These are phyloP conservation scores for Lichtheimia hyalospora DNA, from an alignment of 371 early-diverging fungal species.

Conservation along the genomic window DNA sequence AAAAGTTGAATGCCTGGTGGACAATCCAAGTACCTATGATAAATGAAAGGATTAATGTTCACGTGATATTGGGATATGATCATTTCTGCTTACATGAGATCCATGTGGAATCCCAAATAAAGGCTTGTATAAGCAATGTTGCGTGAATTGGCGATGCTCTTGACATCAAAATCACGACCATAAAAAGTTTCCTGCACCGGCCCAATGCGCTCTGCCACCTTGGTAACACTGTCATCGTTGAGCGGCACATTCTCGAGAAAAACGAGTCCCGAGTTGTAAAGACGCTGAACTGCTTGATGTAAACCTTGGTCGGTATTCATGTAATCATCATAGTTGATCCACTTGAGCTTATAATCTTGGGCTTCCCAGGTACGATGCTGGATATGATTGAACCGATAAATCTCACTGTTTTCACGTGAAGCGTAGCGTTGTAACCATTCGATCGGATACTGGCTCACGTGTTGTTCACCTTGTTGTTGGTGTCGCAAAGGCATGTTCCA, in stretches of 20 bases:
- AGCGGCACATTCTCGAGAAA: constrained; percentile 75
- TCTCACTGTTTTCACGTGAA: constrained; percentile 22
- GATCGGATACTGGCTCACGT: constrained; percentile 46
- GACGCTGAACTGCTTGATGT: constrained; percentile 50
- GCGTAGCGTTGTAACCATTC: constrained; percentile 39
- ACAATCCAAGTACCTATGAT: constrained; percentile 60
- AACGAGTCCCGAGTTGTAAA: constrained; percentile 72
- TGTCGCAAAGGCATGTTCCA: constrained; percentile 46
- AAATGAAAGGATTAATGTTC: neutral
- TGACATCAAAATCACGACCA: constrained; percentile 84
- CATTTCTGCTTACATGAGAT: constrained; percentile 69
- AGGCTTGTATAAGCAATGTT: constrained; percentile 90
- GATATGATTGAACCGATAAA: constrained; percentile 39
- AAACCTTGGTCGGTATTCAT: constrained; percentile 63
- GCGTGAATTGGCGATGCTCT: constrained; percentile 72
- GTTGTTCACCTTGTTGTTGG: constrained; percentile 31
- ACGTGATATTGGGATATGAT: neutral
- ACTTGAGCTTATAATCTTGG: constrained; percentile 43
- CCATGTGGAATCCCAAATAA: constrained; percentile 89
- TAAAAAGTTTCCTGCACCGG: constrained; percentile 81
- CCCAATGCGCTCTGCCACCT: constrained; percentile 74
- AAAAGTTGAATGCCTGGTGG: constrained; percentile 88
- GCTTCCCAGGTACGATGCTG: constrained; percentile 53
- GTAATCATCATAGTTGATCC: constrained; percentile 64
- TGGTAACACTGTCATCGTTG: constrained; percentile 50